Evolutionary conservation across 2,329 filamentous ascomycete genomes (phyloP).

Genomic region (Fusarium sp.): DNA sequence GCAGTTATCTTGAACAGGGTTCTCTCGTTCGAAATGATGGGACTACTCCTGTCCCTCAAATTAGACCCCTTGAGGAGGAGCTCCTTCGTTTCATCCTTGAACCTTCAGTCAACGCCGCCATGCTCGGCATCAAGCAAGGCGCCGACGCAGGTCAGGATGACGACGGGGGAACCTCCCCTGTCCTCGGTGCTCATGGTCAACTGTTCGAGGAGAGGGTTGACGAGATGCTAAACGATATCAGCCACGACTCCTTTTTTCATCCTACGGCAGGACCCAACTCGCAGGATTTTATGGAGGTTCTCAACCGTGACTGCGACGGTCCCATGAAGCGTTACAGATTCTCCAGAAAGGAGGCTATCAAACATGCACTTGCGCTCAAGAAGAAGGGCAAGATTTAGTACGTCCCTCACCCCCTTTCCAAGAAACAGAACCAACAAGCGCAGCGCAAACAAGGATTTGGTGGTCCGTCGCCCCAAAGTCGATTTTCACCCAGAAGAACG

Average conservation of each 20-base stretch:
- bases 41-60: conserved; percentile 1
- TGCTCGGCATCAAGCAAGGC: not conserved
- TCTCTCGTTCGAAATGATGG: not conserved
- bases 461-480: not conserved
- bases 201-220: conserved; percentile 40
- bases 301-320: conserved; percentile 40
- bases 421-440: not conserved
- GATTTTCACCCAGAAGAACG: conserved; percentile 39
- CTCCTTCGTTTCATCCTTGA: conserved; percentile 40
- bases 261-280: conserved; percentile 31
- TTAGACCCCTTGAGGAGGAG: conserved; percentile 40
- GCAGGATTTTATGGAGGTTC: conserved; percentile 32
- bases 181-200: not conserved
- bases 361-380: conserved; percentile 9
- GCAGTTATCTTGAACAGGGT: not conserved
- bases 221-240: conserved; percentile 39
- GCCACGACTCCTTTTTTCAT: conserved; percentile 29
- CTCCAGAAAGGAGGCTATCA: conserved; percentile 31
- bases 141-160: conserved; percentile 23
- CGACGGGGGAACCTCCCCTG: not conserved
- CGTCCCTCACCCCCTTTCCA: not conserved
- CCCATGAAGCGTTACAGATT: conserved; percentile 41
- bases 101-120: conserved; percentile 22
- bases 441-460: not conserved
- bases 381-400: conserved; percentile 29